Evolutionary conservation across 208 protist genomes (phyloP).

Genomic region (Leishmania gerbilli): DNA sequence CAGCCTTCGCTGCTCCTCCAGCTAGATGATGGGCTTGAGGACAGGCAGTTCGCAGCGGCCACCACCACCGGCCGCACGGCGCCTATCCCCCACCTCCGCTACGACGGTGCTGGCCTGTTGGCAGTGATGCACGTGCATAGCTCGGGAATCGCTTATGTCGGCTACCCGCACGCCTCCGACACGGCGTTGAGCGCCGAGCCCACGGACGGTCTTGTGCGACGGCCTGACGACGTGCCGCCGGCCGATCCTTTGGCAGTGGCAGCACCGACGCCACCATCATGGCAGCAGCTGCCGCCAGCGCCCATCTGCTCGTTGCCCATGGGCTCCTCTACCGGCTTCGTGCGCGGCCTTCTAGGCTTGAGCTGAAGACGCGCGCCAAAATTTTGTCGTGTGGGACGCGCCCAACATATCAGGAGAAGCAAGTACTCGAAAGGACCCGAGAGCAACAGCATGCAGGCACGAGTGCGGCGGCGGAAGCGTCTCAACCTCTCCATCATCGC

Average conservation of each 20-base stretch:
- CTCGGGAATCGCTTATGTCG: conserved; percentile 63
- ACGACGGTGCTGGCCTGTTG: conserved; percentile 49
- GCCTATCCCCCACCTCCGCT: conserved; percentile 12
- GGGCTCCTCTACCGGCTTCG: conserved; percentile 29
- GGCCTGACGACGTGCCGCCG: neutral
- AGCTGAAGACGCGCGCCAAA: conserved; percentile 1
- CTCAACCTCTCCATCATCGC: neutral
- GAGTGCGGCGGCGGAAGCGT: neutral
- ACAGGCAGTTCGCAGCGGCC: neutral
- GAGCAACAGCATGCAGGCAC: neutral
- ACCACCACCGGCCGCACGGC: too few relatives aligned
- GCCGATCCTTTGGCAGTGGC: neutral
- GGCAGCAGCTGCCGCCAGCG: neutral
- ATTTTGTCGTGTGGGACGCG: neutral
- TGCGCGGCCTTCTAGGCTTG: conserved; percentile 23
- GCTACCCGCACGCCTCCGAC: conserved; percentile 11
- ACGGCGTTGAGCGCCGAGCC: neutral
- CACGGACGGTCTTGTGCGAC: neutral
- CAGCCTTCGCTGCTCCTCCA: conserved; percentile 12
- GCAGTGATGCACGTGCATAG: conserved; percentile 69
- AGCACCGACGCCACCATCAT: neutral
- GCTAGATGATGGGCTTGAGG: neutral
- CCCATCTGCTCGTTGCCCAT: conserved; percentile 22
- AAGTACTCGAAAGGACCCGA: neutral
- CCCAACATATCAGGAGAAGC: neutral